A percentile compares a stretch with the other conserved stretches of the same genome.
Conservation (phyloP, 225 moss, liverwort and hornwort species). For the Climacium dendroides region DNA sequence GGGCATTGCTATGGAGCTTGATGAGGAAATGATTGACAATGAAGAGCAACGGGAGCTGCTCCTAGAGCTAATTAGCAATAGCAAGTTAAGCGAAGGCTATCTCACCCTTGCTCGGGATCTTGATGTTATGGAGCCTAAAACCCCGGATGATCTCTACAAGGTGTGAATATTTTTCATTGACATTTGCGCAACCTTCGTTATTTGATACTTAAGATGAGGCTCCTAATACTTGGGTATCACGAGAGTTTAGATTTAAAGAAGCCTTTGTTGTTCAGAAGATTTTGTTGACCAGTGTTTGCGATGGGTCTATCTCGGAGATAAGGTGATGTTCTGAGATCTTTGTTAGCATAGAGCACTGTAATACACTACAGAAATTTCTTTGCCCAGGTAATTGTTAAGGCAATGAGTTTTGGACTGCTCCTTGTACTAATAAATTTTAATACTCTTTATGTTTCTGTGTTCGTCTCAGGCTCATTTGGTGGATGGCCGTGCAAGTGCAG, state of each 20-base stretch:
- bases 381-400: not conserved
- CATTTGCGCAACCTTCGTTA: not conserved
- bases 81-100: conserved; percentile 97
- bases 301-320: not conserved
- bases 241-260: not conserved
- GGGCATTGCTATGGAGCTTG: conserved; percentile 68
- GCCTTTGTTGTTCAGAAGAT: not conserved
- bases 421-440: not conserved
- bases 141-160: conserved; percentile 98
- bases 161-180: conserved; percentile 15
- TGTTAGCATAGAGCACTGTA: not conserved
- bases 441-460: not conserved
- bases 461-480: conserved; percentile 79
- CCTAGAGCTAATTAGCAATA: conserved; percentile 85
- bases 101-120: conserved; percentile 97
- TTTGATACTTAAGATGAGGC: not conserved
- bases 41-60: conserved; percentile 68
- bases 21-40: conserved; percentile 44
- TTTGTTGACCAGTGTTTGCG: not conserved
- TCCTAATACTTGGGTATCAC: not conserved
- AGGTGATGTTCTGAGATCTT: not conserved
- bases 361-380: not conserved
- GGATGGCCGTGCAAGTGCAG: conserved; percentile 91
- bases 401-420: not conserved
- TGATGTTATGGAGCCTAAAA: conserved; percentile 99